Conservation (phyloP, 1,284 basidiomycete genomes). For the Abortiporus biennis region DNA sequence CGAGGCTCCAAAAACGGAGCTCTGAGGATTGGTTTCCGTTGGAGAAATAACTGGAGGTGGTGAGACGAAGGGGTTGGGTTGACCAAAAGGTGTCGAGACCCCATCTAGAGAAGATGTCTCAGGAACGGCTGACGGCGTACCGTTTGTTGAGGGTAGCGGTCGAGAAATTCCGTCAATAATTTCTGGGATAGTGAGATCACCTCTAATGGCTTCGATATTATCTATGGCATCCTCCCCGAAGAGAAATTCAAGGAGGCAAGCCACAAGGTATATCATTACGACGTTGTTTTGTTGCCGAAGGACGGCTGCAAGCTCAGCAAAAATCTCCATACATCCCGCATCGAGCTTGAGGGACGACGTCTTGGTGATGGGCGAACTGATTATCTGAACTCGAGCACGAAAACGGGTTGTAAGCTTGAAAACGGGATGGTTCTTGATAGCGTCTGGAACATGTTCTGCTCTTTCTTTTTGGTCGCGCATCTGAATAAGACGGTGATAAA, state of each 20-base stretch:
- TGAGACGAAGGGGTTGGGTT: no score
- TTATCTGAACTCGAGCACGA: constrained; percentile 74
- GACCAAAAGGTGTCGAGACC: no score
- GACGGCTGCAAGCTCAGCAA: constrained; percentile 48
- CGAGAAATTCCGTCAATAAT: constrained; percentile 73
- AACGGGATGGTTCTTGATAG: constrained; percentile 68
- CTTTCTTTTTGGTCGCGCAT: constrained; percentile 80
- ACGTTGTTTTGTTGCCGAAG: constrained; percentile 51
- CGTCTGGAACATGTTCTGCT: constrained; percentile 74
- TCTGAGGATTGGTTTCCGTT: background rate
- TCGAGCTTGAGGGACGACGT: constrained; percentile 53
- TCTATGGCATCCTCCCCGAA: constrained; percentile 72
- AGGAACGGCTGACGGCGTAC: no score
- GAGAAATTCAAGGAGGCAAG: constrained; percentile 65
- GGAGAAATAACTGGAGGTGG: no score
- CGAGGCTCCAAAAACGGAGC: background rate
- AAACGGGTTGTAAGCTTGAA: constrained; percentile 82
- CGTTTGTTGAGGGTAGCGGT: background rate
- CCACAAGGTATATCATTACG: constrained; percentile 71
- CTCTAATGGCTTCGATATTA: constrained; percentile 70
- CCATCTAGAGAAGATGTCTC: no score
- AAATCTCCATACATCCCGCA: constrained; percentile 60
- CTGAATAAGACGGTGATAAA: constrained; percentile 91
- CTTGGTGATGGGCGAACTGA: constrained; percentile 74
- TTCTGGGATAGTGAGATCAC: constrained; percentile 53